Evolutionary conservation across 495 filamentous ascomycete genomes (phyloP), one percentile per base, ranked within the genome.

Genomic region (Talaromyces ruber): DNA sequence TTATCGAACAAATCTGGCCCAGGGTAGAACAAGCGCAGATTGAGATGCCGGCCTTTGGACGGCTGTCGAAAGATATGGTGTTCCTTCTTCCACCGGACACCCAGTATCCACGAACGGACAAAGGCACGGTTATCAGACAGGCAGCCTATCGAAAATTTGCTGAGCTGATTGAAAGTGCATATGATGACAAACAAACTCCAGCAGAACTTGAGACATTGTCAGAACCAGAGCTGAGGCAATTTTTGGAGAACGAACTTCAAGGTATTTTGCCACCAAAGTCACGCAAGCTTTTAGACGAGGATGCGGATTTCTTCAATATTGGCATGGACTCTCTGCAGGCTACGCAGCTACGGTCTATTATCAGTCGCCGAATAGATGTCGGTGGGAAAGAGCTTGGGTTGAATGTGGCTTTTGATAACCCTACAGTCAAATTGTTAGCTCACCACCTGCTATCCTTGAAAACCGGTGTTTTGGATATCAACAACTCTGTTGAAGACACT

Each of bases 271-370:
- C 51, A 14, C 22, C 52, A 21, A 62, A 62, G 30, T 51, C 50
- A 55, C 47, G 22, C 6, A 55, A 29, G 25, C 30, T 55, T 53
- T 75, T 63, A n/a, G 64, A 52, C n/a, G 66, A 71, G 0, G 71
- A 78, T 8, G 71, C 73, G 1, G 81, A 85, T 64, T 74, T 86
- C 34, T 86, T 85, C 63, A 70, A 72, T 0, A 72, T 73, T 57
- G 84, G 82, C 1, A 76, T 86, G 25, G 82, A 85, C 58, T 84
- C 81, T 4, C 62, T 83, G 22, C 82, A 83, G 34, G 74, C 80
- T 3, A 79, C 78, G 8, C 78, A 74, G 58, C 72, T 86, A 25
- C 74, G 84, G 53, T 63, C 69, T 22, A 66, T 62, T 1, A 78
- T 85, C 51, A 59, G 63, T 34, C 64, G 66, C 51, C 55, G 63